phyloP scores from a whole-genome alignment of 257 asterid genomes.

The Solanum paucissectum region DNA sequence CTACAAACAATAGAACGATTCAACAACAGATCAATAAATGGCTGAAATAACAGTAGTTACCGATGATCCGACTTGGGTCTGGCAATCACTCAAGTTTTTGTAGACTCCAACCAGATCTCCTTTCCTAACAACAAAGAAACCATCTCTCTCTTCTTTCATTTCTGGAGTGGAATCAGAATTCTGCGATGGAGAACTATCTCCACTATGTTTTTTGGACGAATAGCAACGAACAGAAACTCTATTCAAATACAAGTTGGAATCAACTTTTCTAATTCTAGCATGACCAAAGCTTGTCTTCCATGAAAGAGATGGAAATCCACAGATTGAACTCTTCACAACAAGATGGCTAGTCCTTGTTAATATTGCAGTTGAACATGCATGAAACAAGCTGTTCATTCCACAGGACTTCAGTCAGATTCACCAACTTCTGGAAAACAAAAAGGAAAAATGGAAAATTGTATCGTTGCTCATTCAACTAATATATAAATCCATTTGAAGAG shows the following conservation, averaged over 20 bases:
- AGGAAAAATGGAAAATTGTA: neutral
- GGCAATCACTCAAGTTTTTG: constrained; percentile 91
- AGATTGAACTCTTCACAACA: constrained; percentile 24
- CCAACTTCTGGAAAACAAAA: constrained; percentile 26
- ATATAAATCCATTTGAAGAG: neutral
- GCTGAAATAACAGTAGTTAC: constrained; percentile 32
- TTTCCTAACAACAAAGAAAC: constrained; percentile 90
- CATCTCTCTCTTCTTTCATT: constrained; percentile 86
- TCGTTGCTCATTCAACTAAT: neutral
- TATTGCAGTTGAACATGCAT: constrained; percentile 38
- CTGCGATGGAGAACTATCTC: constrained; percentile 24
- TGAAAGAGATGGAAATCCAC: constrained; percentile 22
- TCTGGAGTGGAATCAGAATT: constrained; percentile 23
- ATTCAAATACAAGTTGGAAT: constrained; percentile 20
- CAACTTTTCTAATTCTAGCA: constrained; percentile 30
- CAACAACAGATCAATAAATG: neutral
- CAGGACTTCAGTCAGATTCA: constrained; percentile 12
- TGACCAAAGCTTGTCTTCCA: constrained; percentile 27
- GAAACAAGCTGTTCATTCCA: constrained; percentile 71
- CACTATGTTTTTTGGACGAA: constrained; percentile 38
- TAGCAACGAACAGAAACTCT: constrained; percentile 34
- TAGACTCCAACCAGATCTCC: constrained; percentile 86
- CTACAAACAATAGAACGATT: neutral
- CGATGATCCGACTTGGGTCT: constrained; percentile 94
- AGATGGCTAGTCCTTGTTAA: constrained; percentile 28